phyloP scores from a whole-genome alignment of 78 protist genomes.

The Dictyostelium firmibasis region DNA sequence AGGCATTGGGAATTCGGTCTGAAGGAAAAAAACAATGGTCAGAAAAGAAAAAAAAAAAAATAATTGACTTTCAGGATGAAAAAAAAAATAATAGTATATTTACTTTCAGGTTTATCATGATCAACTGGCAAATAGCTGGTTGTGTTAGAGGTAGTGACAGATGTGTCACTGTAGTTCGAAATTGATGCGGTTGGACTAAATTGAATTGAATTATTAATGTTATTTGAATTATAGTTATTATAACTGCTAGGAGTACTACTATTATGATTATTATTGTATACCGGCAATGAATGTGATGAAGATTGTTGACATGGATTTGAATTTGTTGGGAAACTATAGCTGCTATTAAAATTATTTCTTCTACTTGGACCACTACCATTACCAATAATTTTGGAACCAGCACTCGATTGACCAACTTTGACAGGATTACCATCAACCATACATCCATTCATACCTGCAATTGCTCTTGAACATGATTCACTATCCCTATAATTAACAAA shows the following conservation, averaged over 20 bases:
- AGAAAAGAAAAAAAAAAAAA: not conserved
- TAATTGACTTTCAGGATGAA: too few species aligned
- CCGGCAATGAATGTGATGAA: not conserved
- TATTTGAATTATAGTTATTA: not conserved
- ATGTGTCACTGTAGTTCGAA: not conserved
- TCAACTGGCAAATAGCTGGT: not conserved
- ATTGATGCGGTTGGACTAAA: not conserved
- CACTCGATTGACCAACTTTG: slow-evolving; percentile 37
- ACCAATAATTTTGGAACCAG: not conserved
- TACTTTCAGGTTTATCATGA: slow-evolving; percentile 6
- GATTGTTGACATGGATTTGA: not conserved
- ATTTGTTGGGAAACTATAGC: not conserved
- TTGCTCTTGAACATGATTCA: slow-evolving; percentile 27
- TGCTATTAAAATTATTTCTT: not conserved
- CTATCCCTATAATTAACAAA: slow-evolving; percentile 44
- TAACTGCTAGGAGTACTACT: not conserved
- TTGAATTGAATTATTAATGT: not conserved
- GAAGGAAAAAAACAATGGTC: not conserved
- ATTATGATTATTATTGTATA: not conserved
- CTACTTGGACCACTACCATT: not conserved
- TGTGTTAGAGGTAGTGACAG: not conserved
- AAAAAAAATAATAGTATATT: not conserved
- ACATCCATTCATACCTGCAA: slow-evolving; percentile 5
- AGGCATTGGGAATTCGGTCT: not conserved
- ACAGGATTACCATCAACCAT: slow-evolving; percentile 13